Evolutionary conservation across 331 rosid species (phyloP).

Genomic region (Pyracantha coccinea): DNA sequence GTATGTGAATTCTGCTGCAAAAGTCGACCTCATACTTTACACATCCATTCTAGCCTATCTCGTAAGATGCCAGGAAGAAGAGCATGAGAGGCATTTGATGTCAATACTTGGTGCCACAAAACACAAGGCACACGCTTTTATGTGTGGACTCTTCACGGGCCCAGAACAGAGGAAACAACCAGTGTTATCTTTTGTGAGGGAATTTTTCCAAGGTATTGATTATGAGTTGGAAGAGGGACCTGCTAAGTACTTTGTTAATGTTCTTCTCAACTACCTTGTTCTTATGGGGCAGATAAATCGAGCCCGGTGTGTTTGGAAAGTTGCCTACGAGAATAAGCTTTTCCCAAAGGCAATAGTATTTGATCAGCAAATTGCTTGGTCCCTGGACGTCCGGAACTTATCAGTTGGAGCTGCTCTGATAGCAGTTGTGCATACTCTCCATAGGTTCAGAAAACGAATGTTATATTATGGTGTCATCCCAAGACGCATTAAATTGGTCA

Average conservation of each 20-base stretch:
- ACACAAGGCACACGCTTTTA: conserved; percentile 76
- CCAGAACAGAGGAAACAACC: conserved; percentile 84
- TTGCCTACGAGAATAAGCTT: conserved; percentile 89
- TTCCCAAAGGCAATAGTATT: conserved; percentile 92
- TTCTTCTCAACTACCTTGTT: conserved; percentile 90
- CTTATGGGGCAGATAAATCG: conserved; percentile 94
- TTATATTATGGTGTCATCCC: conserved; percentile 80
- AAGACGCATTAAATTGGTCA: conserved; percentile 78
- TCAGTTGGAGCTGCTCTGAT: conserved; percentile 86
- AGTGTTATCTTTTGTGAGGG: conserved; percentile 75
- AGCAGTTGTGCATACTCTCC: conserved; percentile 81
- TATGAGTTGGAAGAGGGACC: conserved; percentile 95
- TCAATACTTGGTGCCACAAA: conserved; percentile 72
- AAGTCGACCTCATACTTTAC: conserved; percentile 88
- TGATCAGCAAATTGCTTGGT: conserved; percentile 93
- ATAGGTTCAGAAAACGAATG: conserved; percentile 92
- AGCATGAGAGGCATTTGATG: conserved; percentile 86
- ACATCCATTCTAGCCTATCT: conserved; percentile 93
- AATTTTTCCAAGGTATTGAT: conserved; percentile 80
- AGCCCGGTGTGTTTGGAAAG: conserved; percentile 91
- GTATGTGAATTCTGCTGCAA: conserved; percentile 74
- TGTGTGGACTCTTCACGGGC: conserved; percentile 88
- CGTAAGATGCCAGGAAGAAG: conserved; percentile 87
- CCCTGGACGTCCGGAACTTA: conserved; percentile 85
- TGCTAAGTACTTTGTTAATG: conserved; percentile 81